These are phyloP conservation scores for Trametes pubescens DNA, from an alignment of 1,284 basidiomycete genomes.

Conservation along the genomic window DNA sequence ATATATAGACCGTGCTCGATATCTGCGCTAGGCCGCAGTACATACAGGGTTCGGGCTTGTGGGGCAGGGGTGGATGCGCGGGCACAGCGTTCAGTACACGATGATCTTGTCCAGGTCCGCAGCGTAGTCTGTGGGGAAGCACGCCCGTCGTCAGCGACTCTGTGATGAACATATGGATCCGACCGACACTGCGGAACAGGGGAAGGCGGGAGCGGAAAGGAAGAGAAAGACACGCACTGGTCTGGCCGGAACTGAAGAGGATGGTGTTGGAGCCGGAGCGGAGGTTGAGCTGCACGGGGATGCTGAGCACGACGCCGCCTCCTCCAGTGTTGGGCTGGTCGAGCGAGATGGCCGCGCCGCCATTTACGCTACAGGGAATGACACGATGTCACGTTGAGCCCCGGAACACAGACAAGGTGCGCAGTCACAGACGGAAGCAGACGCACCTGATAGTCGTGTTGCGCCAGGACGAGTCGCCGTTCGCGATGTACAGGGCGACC, in stretches of 20 bases:
- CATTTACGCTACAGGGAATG: slow-evolving; percentile 56
- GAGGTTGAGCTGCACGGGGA: slow-evolving; percentile 62
- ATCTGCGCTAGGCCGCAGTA: neutral
- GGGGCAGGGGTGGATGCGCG: neutral
- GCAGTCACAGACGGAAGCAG: neutral
- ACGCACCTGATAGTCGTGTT: slow-evolving; percentile 65
- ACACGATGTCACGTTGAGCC: neutral
- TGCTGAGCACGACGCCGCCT: slow-evolving; percentile 58
- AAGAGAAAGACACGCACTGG: slow-evolving; percentile 47
- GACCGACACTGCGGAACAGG: no score
- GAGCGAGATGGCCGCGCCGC: slow-evolving; percentile 57
- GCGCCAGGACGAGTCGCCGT: slow-evolving; percentile 64
- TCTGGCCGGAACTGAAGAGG: slow-evolving; percentile 59
- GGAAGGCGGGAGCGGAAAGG: neutral
- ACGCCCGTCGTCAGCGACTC: neutral
- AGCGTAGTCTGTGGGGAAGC: slow-evolving; percentile 53
- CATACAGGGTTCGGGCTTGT: neutral
- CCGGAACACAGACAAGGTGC: neutral
- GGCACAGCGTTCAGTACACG: slow-evolving; percentile 50
- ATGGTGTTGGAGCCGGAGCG: slow-evolving; percentile 61
- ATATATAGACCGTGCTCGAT: neutral
- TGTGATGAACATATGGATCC: no score
- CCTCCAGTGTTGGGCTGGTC: slow-evolving; percentile 68
- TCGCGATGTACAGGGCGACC: slow-evolving; percentile 67
- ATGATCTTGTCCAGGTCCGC: slow-evolving; percentile 71